phyloP scores from a whole-genome alignment of 306 rosid genomes.

The Canavalia ensiformis region DNA sequence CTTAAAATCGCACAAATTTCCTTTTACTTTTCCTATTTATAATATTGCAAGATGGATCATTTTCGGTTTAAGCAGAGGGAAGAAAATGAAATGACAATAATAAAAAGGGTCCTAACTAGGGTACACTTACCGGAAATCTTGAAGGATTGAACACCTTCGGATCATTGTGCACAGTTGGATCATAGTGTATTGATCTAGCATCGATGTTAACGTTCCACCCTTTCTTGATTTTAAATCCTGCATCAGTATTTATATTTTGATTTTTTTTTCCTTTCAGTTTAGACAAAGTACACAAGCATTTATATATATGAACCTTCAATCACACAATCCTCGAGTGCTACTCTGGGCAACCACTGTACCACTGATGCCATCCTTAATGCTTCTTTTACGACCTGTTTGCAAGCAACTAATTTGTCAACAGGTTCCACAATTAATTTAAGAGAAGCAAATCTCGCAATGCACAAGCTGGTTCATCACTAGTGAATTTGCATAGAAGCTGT shows the following conservation, averaged over 20 bases:
- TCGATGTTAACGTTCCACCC: constrained; percentile 89
- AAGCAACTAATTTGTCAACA: not conserved
- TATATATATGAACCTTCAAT: constrained; percentile 63
- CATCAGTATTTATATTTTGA: not conserved
- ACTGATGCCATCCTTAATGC: constrained; percentile 81
- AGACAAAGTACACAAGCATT: not conserved
- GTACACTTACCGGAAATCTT: constrained; percentile 69
- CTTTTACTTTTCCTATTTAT: constrained; percentile 25
- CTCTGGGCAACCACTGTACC: constrained; percentile 93
- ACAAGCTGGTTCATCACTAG: not conserved
- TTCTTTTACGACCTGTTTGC: constrained; percentile 77
- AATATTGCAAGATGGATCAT: constrained; percentile 1
- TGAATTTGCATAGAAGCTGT: constrained; percentile 19
- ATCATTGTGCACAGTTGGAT: constrained; percentile 63
- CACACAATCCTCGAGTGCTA: constrained; percentile 73
- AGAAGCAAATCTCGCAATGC: not conserved
- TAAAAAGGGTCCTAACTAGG: not conserved
- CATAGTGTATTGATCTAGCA: constrained; percentile 78
- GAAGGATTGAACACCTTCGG: constrained; percentile 77
- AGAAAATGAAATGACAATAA: not conserved
- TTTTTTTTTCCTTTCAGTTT: constrained; percentile 14
- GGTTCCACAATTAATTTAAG: constrained; percentile 1
- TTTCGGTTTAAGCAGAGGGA: not conserved
- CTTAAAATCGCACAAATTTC: not conserved
- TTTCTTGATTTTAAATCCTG: constrained; percentile 78